These are phyloP conservation scores for Puccinellia tenuiflora DNA, from an alignment of 176 grass and related monocot species.

Conservation along the genomic window DNA sequence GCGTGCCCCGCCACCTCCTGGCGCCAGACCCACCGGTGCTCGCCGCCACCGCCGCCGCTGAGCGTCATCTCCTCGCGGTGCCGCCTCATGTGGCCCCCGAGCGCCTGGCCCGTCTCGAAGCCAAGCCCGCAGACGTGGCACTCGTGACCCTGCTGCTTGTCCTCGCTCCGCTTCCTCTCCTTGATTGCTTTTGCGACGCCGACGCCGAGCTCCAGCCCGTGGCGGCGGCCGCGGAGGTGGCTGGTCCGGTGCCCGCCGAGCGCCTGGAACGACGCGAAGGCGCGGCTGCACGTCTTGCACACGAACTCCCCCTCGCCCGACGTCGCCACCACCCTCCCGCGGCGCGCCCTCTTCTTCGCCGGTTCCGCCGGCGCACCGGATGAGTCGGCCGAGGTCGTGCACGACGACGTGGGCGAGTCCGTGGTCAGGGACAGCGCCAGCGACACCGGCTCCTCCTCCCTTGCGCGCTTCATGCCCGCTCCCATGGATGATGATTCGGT, in stretches of 20 bases:
- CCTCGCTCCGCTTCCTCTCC: not conserved
- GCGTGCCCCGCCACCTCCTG: not conserved
- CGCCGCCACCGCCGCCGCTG: not conserved
- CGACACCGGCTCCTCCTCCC: not conserved
- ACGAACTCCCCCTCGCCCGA: not conserved
- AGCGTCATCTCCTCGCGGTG: slow-evolving; percentile 29
- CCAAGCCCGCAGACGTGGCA: slow-evolving; percentile 53
- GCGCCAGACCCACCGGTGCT: not conserved
- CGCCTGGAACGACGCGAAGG: slow-evolving; percentile 10
- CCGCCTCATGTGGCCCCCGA: slow-evolving; percentile 57
- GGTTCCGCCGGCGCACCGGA: no score
- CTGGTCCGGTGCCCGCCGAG: no score
- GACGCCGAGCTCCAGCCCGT: slow-evolving; percentile 30
- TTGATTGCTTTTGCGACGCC: slow-evolving; percentile 6
- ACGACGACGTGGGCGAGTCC: no score
- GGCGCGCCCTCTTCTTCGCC: not conserved
- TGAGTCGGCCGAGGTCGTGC: no score
- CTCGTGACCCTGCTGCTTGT: slow-evolving; percentile 18
- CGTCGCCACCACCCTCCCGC: not conserved
- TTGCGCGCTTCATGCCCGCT: not conserved
- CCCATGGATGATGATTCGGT: not conserved
- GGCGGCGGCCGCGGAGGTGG: not conserved
- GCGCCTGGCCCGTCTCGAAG: slow-evolving; percentile 57
- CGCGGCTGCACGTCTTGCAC: not conserved
- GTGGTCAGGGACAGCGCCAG: not conserved